Evolutionary conservation across 2,329 filamentous ascomycete genomes (phyloP).

Genomic region (Diaporthe humulicola): DNA sequence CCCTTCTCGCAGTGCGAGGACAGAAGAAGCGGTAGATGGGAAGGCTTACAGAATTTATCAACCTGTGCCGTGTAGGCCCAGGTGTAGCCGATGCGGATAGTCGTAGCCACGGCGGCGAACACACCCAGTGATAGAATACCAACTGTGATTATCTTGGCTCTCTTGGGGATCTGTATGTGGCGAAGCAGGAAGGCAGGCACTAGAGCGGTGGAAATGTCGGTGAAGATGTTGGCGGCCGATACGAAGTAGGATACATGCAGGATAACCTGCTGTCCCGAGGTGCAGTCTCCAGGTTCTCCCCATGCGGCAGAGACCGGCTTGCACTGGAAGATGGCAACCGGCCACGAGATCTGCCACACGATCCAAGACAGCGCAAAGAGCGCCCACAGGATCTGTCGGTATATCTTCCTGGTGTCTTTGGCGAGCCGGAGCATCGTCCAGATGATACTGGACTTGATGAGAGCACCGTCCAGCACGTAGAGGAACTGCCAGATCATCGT

Average conservation of each 20-base stretch:
- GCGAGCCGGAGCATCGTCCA: slow-evolving; percentile 38
- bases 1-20: neutral
- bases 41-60: slow-evolving; percentile 26
- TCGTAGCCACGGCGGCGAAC: slow-evolving; percentile 39
- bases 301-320: slow-evolving; percentile 39
- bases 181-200: slow-evolving; percentile 39
- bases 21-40: neutral
- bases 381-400: slow-evolving; percentile 37
- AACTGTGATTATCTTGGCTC: slow-evolving; percentile 35
- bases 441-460: slow-evolving; percentile 40
- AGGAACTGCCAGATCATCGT: slow-evolving; percentile 40
- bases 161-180: slow-evolving; percentile 34
- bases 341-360: slow-evolving; percentile 40
- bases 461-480: slow-evolving; percentile 39
- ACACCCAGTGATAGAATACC: slow-evolving; percentile 40
- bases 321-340: slow-evolving; percentile 41
- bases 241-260: slow-evolving; percentile 39
- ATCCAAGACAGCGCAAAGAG: slow-evolving; percentile 37
- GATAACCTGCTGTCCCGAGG: slow-evolving; percentile 38
- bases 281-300: slow-evolving; percentile 39
- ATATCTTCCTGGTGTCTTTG: slow-evolving; percentile 22
- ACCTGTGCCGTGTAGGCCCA: slow-evolving; percentile 32
- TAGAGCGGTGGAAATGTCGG: slow-evolving; percentile 37
- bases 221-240: slow-evolving; percentile 41
- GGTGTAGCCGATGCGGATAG: slow-evolving; percentile 36